Percentiles rank a stretch among this genome's conserved stretches.
Evolutionary conservation across 441 rosid species (phyloP).

Genomic region (Kokia cookei): DNA sequence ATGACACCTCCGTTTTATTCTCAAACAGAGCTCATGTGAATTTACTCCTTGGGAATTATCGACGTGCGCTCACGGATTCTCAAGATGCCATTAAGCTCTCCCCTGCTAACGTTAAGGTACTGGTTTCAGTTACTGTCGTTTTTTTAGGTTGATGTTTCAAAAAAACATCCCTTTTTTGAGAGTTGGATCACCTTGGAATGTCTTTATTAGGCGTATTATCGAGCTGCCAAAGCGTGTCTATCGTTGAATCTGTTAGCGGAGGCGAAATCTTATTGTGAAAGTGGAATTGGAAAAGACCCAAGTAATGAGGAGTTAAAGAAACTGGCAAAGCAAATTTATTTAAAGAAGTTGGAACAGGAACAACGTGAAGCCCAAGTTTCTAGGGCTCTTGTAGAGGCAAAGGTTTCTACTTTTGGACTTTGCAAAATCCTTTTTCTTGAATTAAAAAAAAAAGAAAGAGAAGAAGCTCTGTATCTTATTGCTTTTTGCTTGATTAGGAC

Average conservation of each 20-base stretch:
- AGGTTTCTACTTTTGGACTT: constrained; percentile 41
- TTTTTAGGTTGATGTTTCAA: not conserved
- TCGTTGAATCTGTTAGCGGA: constrained; percentile 57
- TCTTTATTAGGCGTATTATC: constrained; percentile 54
- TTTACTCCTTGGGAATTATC: constrained; percentile 62
- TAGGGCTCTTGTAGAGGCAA: constrained; percentile 51
- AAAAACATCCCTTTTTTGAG: not conserved
- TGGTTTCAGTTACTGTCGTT: not conserved
- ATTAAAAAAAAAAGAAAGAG: not conserved
- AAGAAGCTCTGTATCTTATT: not conserved
- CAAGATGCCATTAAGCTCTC: constrained; percentile 57
- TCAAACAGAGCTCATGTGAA: constrained; percentile 88
- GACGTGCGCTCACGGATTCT: constrained; percentile 75
- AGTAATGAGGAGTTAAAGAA: constrained; percentile 67
- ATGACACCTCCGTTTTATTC: constrained; percentile 62
- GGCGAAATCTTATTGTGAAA: constrained; percentile 46
- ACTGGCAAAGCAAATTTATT: constrained; percentile 46
- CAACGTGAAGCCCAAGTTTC: constrained; percentile 51
- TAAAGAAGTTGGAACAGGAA: constrained; percentile 53
- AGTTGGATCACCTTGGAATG: not conserved
- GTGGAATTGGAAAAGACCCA: constrained; percentile 57
- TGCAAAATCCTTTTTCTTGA: not conserved
- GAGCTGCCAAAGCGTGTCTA: constrained; percentile 86
- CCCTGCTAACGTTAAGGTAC: constrained; percentile 65
- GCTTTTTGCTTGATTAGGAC: constrained; percentile 30